Evolutionary conservation across 805 yeast genomes (phyloP), one percentile per base, ranked within the genome.

Genomic region (Saturnispora gosingensis): DNA sequence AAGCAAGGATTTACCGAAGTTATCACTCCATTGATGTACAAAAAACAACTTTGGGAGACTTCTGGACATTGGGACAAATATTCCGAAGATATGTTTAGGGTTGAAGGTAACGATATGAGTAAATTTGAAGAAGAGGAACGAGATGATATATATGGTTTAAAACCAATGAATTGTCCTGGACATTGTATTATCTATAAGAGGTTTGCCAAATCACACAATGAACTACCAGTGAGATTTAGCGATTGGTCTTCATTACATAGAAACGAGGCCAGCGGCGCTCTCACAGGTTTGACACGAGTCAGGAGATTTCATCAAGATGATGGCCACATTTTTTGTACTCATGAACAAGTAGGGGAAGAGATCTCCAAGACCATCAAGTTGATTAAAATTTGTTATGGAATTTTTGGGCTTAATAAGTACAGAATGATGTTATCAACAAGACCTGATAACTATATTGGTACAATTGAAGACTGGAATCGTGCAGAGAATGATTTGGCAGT

Each of bases 51-150:
- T 16, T 93, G 97, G 97, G 85, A 89, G 66, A 80, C 76, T 48
- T 85, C 95, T 10, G 98, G 98, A 0, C 99, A 93, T 68, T 91
- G 97, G 97, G 86, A 83, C 11, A 90, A 91, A 63, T 91, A 93
- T 65, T 79, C 87, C 59, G 91, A 87, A 38, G 98, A 91, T 66
- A 91, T 91, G 99, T 91, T 90, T 64, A 76, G 80, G 60, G 96
- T 90, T 2, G 83, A 78, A 52, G 85, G 90, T 2, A 74, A 75
- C 53, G 78, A 74, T 54, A 15, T 57, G 40, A 51, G 59, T 9
- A 59, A 57, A 45, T 24, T 54, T 15, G 54, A 71, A 40, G 78
- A 76, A 45, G 74, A 69, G 15, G 69, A 65, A 27, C 69, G 66
- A 32, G 54, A 61, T 27, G 54, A 60, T 6, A 64, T 72, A 46